phyloP scores from a whole-genome alignment of 139 green algal species.

The Yamagishiella unicocca region DNA sequence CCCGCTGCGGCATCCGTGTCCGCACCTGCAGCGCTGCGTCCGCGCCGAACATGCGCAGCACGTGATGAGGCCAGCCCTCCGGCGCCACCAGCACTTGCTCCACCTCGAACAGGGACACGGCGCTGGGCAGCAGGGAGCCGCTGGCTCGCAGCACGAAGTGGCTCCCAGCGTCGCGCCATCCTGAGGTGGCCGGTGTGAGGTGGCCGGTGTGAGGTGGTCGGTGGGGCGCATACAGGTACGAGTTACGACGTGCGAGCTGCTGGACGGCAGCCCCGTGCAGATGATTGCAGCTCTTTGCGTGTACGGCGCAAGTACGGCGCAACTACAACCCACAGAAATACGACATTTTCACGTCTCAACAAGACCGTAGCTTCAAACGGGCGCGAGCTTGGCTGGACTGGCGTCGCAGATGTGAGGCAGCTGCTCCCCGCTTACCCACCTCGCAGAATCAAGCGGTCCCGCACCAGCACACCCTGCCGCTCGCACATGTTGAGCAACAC shows the following conservation, averaged over 20 bases:
- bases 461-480: constrained; percentile 44
- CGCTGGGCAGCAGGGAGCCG: constrained; percentile 43
- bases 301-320: no score
- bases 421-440: neutral
- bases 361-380: no score
- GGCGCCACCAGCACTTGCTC: constrained; percentile 62
- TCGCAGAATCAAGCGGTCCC: constrained; percentile 48
- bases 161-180: constrained; percentile 61
- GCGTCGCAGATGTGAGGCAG: no score
- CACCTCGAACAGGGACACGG: constrained; percentile 52
- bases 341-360: no score
- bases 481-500: constrained; percentile 31
- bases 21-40: constrained; percentile 48
- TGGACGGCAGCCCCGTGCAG: no score
- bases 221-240: no score
- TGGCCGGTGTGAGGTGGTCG: neutral
- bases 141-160: constrained; percentile 52
- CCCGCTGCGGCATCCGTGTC: neutral
- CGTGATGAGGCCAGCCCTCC: constrained; percentile 19
- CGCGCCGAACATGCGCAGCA: constrained; percentile 51
- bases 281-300: no score
- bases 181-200: neutral
- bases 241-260: no score
- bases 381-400: no score
- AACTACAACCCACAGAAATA: no score